phyloP scores from a whole-genome alignment of 2,329 filamentous ascomycete species.

The Nothomitra cinnamomea region DNA sequence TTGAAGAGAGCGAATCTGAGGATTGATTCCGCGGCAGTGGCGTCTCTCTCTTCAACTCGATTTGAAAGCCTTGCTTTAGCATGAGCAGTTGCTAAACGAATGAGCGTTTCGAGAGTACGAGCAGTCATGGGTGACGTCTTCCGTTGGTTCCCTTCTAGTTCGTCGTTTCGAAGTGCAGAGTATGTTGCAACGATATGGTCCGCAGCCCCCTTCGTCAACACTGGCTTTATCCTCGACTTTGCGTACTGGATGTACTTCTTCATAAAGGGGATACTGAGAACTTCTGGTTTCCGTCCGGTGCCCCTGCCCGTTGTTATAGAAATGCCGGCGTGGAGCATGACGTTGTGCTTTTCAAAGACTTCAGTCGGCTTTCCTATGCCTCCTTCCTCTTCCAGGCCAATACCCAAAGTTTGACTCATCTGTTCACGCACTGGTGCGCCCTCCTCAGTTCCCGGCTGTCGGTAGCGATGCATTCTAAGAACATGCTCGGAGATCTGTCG shows the following conservation, averaged over 20 bases:
- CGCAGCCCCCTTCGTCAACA: constrained; percentile 78
- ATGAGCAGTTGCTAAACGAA: constrained; percentile 89
- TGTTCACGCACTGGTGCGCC: constrained; percentile 88
- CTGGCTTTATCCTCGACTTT: constrained; percentile 76
- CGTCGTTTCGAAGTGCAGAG: constrained; percentile 84
- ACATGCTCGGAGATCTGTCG: constrained; percentile 91
- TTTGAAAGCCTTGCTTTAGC: constrained; percentile 82
- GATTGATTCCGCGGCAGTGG: constrained; percentile 72
- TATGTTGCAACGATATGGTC: constrained; percentile 86
- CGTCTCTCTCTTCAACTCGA: constrained; percentile 78
- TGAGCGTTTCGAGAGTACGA: constrained; percentile 93
- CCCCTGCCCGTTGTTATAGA: constrained; percentile 59
- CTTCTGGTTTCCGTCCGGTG: constrained; percentile 60
- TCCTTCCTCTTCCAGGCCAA: constrained; percentile 64
- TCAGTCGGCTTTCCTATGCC: constrained; percentile 63
- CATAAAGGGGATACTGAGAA: constrained; percentile 92
- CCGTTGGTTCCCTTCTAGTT: constrained; percentile 84
- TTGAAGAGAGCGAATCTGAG: constrained; percentile 94
- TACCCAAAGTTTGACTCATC: constrained; percentile 64
- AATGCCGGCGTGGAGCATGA: constrained; percentile 88
- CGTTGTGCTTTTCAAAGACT: constrained; percentile 90
- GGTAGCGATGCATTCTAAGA: constrained; percentile 90
- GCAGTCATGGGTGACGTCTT: constrained; percentile 92
- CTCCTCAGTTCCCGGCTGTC: constrained; percentile 82
- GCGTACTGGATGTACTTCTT: constrained; percentile 99